A percentile compares a stretch with the other conserved stretches of the same genome.
Conservation (phyloP, 78 protist genomes). For the Tieghemostelium lacteum region DNA sequence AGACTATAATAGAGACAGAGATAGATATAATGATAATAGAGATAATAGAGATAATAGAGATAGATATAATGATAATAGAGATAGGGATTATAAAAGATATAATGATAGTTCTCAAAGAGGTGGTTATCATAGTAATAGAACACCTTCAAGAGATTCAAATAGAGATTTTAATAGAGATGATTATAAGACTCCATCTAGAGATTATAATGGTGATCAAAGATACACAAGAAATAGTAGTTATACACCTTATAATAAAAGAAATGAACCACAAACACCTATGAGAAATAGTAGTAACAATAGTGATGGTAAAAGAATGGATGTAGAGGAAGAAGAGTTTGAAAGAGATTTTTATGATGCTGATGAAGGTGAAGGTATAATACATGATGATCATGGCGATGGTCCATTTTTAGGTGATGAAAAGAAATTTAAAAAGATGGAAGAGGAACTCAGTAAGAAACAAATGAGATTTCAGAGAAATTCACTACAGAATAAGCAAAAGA, state of each 20-base stretch:
- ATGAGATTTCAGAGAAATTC: constrained; percentile 11
- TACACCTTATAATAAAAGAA: neutral
- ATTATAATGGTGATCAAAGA: neutral
- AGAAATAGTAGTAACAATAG: neutral
- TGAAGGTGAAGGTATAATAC: constrained; percentile 77
- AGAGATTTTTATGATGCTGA: constrained; percentile 83
- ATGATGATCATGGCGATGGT: constrained; percentile 10
- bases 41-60: constrained; percentile 10
- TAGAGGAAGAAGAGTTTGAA: constrained; percentile 74
- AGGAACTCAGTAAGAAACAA: constrained; percentile 42
- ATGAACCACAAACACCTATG: constrained; percentile 45
- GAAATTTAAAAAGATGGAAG: constrained; percentile 80
- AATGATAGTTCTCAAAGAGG: too few species aligned
- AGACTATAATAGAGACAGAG: neutral
- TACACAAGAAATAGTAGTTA: neutral
- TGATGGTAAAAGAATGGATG: constrained; percentile 33
- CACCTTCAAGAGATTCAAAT: neutral
- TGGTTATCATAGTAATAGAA: neutral
- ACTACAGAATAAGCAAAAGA: constrained; percentile 48
- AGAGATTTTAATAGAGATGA: constrained; percentile 2
- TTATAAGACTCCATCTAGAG: neutral
- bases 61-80: neutral
- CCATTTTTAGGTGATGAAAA: constrained; percentile 80
- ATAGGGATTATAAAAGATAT: neutral
- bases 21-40: neutral